These are phyloP conservation scores for Closterium sp. DNA, from an alignment of 139 green algal genomes.

Conservation along the genomic window DNA sequence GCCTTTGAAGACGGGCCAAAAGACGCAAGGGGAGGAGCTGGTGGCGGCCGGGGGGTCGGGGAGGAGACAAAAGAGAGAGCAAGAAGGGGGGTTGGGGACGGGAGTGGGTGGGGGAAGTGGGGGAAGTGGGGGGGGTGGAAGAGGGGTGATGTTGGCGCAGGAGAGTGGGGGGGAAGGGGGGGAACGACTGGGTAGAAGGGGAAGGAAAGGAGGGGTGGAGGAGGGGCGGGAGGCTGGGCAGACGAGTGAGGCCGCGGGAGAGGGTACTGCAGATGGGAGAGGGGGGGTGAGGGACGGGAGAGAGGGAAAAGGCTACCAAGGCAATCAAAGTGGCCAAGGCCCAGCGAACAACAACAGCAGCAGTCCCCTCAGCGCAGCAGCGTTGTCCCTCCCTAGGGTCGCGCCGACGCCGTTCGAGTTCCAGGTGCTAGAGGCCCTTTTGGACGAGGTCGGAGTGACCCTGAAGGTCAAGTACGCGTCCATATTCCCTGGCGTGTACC, in stretches of 20 bases:
- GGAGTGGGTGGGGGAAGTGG: no score
- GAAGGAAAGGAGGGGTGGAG: no score
- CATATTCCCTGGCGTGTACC: background rate
- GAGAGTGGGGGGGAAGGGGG: background rate
- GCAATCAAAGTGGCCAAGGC: no score
- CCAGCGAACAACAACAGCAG: background rate
- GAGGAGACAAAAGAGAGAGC: no score
- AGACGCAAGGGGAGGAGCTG: background rate
- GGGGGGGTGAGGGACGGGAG: background rate
- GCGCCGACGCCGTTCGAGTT: background rate
- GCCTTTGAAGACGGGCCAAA: background rate
- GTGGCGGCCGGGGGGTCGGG: no score
- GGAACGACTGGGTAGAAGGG: background rate
- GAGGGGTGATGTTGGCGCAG: background rate
- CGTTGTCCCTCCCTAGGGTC: background rate
- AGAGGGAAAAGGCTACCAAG: no score
- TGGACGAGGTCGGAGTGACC: background rate
- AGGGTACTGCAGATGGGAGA: background rate
- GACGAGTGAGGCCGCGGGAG: background rate
- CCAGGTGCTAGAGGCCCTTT: background rate
- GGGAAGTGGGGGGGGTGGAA: no score
- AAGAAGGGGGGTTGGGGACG: no score
- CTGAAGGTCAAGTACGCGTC: background rate
- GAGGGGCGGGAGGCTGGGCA: background rate
- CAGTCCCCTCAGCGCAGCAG: background rate